Conservation (phyloP, 371 early-diverging fungal genomes). For the Mortierella sp. region DNA sequence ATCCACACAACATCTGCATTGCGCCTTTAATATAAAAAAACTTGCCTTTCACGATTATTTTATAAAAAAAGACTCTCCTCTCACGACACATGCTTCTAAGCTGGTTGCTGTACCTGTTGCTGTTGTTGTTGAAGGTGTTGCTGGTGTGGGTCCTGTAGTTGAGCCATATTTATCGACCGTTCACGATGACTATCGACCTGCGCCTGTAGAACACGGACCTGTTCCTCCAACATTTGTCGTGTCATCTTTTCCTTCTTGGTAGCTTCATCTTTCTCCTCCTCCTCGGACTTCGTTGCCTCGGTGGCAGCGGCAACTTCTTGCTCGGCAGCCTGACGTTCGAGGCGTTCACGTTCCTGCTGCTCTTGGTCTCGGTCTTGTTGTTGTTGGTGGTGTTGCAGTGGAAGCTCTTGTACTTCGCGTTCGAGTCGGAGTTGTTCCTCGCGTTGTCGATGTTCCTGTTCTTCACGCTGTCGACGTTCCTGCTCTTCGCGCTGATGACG, state of each 20-base stretch:
- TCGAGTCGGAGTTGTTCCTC: neutral
- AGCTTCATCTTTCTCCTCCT: neutral
- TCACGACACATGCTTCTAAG: neutral
- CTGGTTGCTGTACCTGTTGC: neutral
- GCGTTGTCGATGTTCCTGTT: neutral
- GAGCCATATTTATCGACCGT: neutral
- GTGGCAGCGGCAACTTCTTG: neutral
- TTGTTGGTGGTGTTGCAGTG: neutral
- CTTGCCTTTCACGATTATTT: neutral
- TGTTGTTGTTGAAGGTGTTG: neutral
- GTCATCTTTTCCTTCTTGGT: neutral
- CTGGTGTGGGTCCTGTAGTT: constrained; percentile 7
- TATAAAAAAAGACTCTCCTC: neutral
- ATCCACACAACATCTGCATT: neutral
- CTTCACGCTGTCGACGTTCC: neutral
- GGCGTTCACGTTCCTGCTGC: neutral
- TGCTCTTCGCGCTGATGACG: neutral
- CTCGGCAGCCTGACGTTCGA: neutral
- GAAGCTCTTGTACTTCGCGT: neutral
- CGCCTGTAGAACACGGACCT: constrained; percentile 18
- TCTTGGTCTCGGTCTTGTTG: neutral
- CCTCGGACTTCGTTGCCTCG: too few species aligned
- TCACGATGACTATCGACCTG: neutral
- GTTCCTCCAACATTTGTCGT: constrained; percentile 23
- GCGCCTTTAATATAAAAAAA: neutral